Evolutionary conservation across 1,139 yeast species (phyloP).

Genomic region (Geotrichum fermentans): DNA sequence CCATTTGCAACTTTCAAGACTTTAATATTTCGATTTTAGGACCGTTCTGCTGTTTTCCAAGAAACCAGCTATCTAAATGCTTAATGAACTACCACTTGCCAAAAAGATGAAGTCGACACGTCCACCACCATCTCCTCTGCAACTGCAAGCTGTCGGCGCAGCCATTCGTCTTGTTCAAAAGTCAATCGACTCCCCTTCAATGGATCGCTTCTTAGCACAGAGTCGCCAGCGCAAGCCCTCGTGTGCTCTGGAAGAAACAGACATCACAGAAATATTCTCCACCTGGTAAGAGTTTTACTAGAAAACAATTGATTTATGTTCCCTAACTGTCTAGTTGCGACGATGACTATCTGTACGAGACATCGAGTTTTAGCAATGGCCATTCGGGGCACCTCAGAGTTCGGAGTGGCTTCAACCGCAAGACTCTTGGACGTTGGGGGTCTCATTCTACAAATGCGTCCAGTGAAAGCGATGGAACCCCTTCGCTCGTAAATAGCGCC

Average conservation of each 20-base stretch:
- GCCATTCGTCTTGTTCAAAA: conserved; percentile 13
- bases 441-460: background rate
- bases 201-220: background rate
- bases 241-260: background rate
- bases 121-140: conserved; percentile 10
- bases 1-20: too few species aligned
- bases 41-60: too few species aligned
- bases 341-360: too few species aligned
- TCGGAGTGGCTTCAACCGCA: too few species aligned
- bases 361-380: too few species aligned
- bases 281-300: background rate
- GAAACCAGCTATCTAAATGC: too few species aligned
- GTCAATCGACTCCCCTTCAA: conserved; percentile 6
- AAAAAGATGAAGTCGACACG: background rate
- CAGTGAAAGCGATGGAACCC: background rate
- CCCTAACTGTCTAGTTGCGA: background rate
- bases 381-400: too few species aligned
- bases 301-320: too few species aligned
- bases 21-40: too few species aligned
- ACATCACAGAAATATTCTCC: background rate
- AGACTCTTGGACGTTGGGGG: too few species aligned
- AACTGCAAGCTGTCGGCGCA: conserved; percentile 15
- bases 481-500: too few species aligned
- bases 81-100: background rate
- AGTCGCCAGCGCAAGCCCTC: background rate